Conservation (phyloP, 805 yeast genomes). For the Starmerella floris region DNA sequence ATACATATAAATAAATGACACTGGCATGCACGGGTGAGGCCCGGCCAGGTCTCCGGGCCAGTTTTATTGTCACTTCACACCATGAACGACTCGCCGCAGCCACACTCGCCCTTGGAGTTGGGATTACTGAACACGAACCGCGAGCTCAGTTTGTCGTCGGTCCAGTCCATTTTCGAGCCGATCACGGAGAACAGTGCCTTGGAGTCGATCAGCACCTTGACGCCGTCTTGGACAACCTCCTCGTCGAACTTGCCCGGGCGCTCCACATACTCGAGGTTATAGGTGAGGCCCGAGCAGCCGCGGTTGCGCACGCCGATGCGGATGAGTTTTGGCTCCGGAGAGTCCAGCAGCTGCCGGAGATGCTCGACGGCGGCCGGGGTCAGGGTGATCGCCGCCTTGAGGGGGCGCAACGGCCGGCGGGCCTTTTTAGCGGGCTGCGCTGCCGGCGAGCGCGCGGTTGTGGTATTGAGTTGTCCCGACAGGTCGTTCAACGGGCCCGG, state of each 20-base stretch:
- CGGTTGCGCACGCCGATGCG: conserved; percentile 90
- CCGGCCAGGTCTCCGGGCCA: too few species aligned
- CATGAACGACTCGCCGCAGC: conserved; percentile 98
- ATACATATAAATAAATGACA: too few species aligned
- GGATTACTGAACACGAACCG: conserved; percentile 91
- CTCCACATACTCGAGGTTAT: conserved; percentile 78
- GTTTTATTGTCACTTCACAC: too few species aligned
- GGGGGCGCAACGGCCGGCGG: conserved; percentile 54
- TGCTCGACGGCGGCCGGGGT: conserved; percentile 66
- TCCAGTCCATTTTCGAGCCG: conserved; percentile 98
- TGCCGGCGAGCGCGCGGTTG: too few species aligned
- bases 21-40: too few species aligned
- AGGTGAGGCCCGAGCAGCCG: conserved; percentile 92
- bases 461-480: not conserved
- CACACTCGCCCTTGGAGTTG: conserved; percentile 94
- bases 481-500: not conserved
- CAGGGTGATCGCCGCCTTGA: conserved; percentile 78
- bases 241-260: conserved; percentile 94
- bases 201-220: conserved; percentile 82
- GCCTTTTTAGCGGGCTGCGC: conserved; percentile 19
- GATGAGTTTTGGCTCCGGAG: conserved; percentile 79
- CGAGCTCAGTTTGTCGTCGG: conserved; percentile 79
- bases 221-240: conserved; percentile 80
- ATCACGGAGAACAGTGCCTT: conserved; percentile 91
- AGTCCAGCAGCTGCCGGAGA: conserved; percentile 49